These are phyloP conservation scores for Coix lacrymajobi DNA, from an alignment of 176 grass and related monocot genomes.

Conservation along the genomic window DNA sequence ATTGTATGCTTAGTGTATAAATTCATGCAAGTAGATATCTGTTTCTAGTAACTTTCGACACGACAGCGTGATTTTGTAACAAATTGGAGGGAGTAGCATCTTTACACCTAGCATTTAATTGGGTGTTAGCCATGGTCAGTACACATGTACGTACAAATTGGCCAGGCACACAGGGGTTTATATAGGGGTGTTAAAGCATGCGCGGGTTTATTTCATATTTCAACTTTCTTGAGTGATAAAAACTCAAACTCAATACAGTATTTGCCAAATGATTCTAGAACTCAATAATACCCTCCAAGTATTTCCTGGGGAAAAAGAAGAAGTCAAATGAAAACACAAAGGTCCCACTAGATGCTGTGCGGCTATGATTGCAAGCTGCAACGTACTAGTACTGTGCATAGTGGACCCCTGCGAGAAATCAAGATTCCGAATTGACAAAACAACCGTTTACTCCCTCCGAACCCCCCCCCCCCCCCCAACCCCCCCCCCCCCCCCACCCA, in stretches of 20 bases:
- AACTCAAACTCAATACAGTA: neutral
- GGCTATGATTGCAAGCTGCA: neutral
- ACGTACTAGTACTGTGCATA: neutral
- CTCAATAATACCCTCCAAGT: neutral
- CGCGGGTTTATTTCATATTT: neutral
- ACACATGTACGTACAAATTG: neutral
- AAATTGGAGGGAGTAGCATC: no score
- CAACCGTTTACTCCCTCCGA: no score
- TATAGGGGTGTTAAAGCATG: neutral
- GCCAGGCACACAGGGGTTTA: neutral
- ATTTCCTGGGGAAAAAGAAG: neutral
- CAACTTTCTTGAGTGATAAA: neutral
- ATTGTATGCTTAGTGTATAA: no score
- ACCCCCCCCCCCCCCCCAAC: no score
- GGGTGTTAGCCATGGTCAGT: neutral
- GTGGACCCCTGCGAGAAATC: neutral
- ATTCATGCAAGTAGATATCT: no score
- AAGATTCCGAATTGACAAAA: neutral
- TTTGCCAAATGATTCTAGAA: neutral
- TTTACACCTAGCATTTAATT: no score
- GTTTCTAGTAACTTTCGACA: no score
- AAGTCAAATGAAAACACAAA: neutral
- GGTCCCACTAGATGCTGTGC: neutral
- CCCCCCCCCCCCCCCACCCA: no score
- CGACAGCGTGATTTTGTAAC: no score